phyloP scores from a whole-genome alignment of 2,329 filamentous ascomycete genomes.

The Verticillium zaregamsianum region DNA sequence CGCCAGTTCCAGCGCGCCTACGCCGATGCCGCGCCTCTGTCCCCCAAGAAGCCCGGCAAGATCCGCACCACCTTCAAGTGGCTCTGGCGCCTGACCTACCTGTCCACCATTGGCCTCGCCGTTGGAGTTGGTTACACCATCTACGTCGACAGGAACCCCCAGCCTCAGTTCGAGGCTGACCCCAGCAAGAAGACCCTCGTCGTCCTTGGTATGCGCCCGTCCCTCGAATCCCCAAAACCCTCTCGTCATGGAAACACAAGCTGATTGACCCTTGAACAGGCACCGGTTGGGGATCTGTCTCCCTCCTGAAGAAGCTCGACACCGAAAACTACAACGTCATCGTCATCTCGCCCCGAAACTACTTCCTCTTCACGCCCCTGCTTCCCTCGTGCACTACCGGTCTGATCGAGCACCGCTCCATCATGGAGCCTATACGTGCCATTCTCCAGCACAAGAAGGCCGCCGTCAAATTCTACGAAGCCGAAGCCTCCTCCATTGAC shows the following conservation, averaged over 20 bases:
- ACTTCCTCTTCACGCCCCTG: slow-evolving; percentile 98
- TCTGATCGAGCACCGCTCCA: slow-evolving; percentile 96
- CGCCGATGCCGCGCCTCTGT: slow-evolving; percentile 41
- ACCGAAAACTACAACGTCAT: slow-evolving; percentile 99
- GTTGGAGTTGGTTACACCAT: slow-evolving; percentile 76
- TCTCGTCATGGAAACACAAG: not conserved
- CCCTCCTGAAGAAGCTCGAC: slow-evolving; percentile 96
- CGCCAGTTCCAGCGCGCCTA: slow-evolving; percentile 41
- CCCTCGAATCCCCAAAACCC: too few species aligned
- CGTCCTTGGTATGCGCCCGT: slow-evolving; percentile 67
- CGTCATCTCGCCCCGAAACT: slow-evolving; percentile 96
- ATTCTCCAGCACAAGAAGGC: slow-evolving; percentile 95
- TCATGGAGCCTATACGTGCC: slow-evolving; percentile 98
- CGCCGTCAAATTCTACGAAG: slow-evolving; percentile 94
- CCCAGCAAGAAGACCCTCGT: slow-evolving; percentile 95
- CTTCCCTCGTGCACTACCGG: slow-evolving; percentile 97
- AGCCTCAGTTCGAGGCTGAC: slow-evolving; percentile 73
- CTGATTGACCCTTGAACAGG: slow-evolving; percentile 46
- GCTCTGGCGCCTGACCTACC: slow-evolving; percentile 78
- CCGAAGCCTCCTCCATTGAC: slow-evolving; percentile 93
- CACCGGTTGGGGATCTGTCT: slow-evolving; percentile 93
- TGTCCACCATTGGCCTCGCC: slow-evolving; percentile 65
- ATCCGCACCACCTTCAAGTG: slow-evolving; percentile 70
- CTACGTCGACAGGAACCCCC: slow-evolving; percentile 77
- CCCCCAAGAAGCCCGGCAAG: slow-evolving; percentile 49